Percentiles rank a stretch among this genome's conserved stretches.
These are phyloP conservation scores for Neoconidiobolus thromboides DNA, from an alignment of 371 early-diverging fungal species.

Conservation along the genomic window DNA sequence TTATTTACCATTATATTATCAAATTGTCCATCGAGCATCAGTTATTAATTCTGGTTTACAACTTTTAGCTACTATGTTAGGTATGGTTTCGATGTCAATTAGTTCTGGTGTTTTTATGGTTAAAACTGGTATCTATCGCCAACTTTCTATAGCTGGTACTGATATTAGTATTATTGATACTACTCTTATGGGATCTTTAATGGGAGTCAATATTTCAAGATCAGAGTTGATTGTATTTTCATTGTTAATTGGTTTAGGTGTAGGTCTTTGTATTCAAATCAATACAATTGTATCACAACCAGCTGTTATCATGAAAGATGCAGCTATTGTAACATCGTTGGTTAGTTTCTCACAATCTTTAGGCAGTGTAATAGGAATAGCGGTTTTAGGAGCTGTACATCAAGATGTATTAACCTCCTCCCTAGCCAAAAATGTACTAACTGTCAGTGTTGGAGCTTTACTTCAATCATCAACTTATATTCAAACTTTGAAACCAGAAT, in stretches of 20 bases:
- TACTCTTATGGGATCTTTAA: slow-evolving; percentile 25
- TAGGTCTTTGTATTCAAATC: slow-evolving; percentile 42
- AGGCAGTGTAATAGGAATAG: slow-evolving; percentile 50
- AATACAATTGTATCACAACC: slow-evolving; percentile 34
- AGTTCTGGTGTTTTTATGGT: slow-evolving; percentile 26
- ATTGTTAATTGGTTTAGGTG: slow-evolving; percentile 28
- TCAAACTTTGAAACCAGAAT: no score
- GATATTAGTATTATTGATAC: slow-evolving; percentile 22
- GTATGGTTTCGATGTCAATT: slow-evolving; percentile 26
- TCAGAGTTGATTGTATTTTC: slow-evolving; percentile 22
- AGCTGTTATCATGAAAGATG: slow-evolving; percentile 21
- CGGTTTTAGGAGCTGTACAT: slow-evolving; percentile 28
- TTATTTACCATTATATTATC: slow-evolving; percentile 42
- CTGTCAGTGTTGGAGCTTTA: neutral
- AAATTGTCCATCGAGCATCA: slow-evolving; percentile 15
- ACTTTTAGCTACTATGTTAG: slow-evolving; percentile 37
- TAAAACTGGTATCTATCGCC: slow-evolving; percentile 22
- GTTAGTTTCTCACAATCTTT: slow-evolving; percentile 33
- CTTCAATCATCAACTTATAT: no score
- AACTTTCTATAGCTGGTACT: slow-evolving; percentile 26
- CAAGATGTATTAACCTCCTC: slow-evolving; percentile 17
- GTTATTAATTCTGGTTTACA: slow-evolving; percentile 40
- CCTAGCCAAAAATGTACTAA: slow-evolving; percentile 2
- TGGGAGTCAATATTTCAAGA: slow-evolving; percentile 11
- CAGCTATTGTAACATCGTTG: slow-evolving; percentile 43